phyloP scores from a whole-genome alignment of 106 monocot species.

The Dioscorea alata region DNA sequence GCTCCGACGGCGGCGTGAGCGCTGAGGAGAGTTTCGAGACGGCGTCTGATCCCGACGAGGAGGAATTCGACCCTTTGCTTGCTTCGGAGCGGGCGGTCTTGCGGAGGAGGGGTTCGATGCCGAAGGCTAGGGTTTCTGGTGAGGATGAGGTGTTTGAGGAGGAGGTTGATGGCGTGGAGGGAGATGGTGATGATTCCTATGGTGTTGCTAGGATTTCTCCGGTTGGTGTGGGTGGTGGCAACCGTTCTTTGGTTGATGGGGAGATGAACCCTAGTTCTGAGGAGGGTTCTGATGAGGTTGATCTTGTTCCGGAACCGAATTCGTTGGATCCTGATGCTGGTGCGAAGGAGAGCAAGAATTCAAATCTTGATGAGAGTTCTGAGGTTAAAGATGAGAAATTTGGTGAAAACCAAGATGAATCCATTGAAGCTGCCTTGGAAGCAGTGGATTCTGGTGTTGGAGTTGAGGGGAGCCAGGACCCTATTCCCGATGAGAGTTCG shows the following conservation, averaged over 20 bases:
- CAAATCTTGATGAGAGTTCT: neutral
- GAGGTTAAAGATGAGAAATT: neutral
- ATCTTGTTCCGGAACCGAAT: neutral
- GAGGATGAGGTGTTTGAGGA: conserved; percentile 1
- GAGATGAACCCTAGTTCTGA: neutral
- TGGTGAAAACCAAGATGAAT: neutral
- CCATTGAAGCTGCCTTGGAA: neutral
- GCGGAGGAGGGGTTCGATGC: neutral
- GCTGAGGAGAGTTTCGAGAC: conserved; percentile 1
- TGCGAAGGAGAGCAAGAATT: neutral
- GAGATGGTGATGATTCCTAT: neutral
- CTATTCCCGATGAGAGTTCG: neutral
- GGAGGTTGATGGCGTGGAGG: neutral
- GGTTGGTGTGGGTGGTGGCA: neutral
- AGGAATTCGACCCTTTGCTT: neutral
- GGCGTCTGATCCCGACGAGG: conserved; percentile 6
- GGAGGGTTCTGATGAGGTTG: too few species aligned
- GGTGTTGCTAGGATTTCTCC: neutral
- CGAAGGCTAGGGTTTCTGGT: neutral
- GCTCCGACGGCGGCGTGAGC: neutral
- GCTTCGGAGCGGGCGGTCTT: neutral
- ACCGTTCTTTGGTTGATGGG: neutral
- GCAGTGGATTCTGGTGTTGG: neutral
- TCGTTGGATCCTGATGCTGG: neutral
- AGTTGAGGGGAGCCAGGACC: neutral